These are phyloP conservation scores for Syzygium aromaticum DNA, from an alignment of 345 rosid genomes.

Conservation along the genomic window DNA sequence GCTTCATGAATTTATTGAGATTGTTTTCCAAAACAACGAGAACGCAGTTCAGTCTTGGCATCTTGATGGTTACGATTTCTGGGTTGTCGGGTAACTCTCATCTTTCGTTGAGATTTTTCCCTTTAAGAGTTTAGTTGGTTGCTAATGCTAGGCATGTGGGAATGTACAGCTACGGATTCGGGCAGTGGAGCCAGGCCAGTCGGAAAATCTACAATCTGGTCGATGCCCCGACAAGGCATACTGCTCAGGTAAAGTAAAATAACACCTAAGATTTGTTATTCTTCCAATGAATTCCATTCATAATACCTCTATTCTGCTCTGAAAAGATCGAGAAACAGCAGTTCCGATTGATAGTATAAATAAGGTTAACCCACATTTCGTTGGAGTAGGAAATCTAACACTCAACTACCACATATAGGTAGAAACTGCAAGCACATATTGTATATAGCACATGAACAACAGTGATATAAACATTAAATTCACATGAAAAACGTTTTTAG, in stretches of 20 bases:
- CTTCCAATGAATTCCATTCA: background rate
- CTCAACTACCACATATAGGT: background rate
- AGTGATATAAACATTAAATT: background rate
- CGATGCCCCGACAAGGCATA: slow-evolving; percentile 75
- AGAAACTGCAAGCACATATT: background rate
- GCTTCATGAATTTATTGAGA: slow-evolving; percentile 64
- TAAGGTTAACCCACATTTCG: background rate
- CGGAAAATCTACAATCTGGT: slow-evolving; percentile 57
- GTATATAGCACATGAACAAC: background rate
- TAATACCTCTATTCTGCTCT: background rate
- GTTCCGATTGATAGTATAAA: background rate
- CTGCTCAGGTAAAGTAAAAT: slow-evolving; percentile 56
- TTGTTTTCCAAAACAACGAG: slow-evolving; percentile 74
- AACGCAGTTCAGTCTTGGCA: slow-evolving; percentile 79
- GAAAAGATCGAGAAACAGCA: background rate
- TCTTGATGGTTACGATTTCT: slow-evolving; percentile 90
- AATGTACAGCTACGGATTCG: slow-evolving; percentile 52
- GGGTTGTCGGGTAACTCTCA: slow-evolving; percentile 74
- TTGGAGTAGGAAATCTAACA: background rate
- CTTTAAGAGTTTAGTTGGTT: background rate
- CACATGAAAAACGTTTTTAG: background rate
- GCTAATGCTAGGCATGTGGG: slow-evolving; percentile 3
- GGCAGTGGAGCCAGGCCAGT: slow-evolving; percentile 55
- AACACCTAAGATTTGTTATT: background rate
- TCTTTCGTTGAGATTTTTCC: background rate